Evolutionary conservation across 495 filamentous ascomycete genomes (phyloP), one percentile per base, ranked within the genome.

Genomic region (Tricharina praecox): DNA sequence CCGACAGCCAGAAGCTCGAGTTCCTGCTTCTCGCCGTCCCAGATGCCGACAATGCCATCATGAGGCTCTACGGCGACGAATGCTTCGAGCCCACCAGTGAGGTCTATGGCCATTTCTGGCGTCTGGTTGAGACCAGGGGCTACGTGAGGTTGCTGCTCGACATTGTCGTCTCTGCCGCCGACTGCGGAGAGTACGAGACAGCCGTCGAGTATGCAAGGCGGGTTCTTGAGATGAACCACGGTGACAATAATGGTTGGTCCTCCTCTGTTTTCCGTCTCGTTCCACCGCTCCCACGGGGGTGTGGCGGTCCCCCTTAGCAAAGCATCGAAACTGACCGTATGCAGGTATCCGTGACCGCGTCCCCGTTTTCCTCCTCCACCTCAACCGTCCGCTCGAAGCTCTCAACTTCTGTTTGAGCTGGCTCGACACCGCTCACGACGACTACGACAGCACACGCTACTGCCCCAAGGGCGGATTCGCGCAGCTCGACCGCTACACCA

Each of bases 371-470:
- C 33, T 50, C 5, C 25, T 50, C 4, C 49, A 54, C 19, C 48
- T 54, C 35, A 38, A 39, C 19, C 36, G 53, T 16, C 50, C 49
- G 5, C 42, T 52, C 32, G 50, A 52, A 24, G 53, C 53, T 13
- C 49, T 55, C 16, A 55, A 52, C 39, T 52, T 45, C 23, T 55
- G 39, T 23, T 42, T 55, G 11, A 42, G 43, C 26, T 55, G 50
- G 53, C 30, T 47, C 11, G 50, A 55, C 40, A 34, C 42, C 1
- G 43, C 45, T 4, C 45, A 50, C 20, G 41, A 38, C 19, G 40
- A 39, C 5, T 52, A 52, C 21, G 18, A 55, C 19, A 45, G 34
- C 19, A 33, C 50, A 10, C 25, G 40, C 23, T 52, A 48, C 32
- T 42, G 49, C 45, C 45, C 45, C 23, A 44, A 44, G 24, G 53